Evolutionary conservation across 2,329 filamentous ascomycete species (phyloP).

Genomic region (Fusarium zealandicum): DNA sequence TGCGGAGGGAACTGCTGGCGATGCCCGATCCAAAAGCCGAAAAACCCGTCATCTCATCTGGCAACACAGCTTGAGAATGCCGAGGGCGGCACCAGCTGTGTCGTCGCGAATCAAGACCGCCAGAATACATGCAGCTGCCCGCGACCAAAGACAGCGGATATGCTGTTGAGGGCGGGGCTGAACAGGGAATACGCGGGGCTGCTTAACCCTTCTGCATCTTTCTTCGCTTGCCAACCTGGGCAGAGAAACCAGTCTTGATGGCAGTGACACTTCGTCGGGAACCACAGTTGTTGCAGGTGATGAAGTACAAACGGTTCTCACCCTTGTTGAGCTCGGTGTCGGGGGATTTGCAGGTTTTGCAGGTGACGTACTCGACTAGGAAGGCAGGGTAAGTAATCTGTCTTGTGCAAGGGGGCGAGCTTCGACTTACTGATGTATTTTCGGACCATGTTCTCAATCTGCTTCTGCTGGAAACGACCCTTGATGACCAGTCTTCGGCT

Average conservation of each 20-base stretch:
- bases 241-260: conserved; percentile 99
- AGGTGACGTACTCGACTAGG: conserved; percentile 93
- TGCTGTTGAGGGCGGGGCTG: conserved; percentile 5
- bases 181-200: conserved; percentile 15
- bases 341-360: conserved; percentile 95
- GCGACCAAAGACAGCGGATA: conserved; percentile 13
- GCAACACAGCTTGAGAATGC: conserved; percentile 6
- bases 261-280: conserved; percentile 89
- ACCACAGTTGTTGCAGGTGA: conserved; percentile 88
- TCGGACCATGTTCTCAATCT: conserved; percentile 95
- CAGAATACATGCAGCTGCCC: conserved; percentile 15
- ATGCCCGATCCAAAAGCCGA: conserved; percentile 32
- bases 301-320: conserved; percentile 98
- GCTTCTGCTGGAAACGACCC: conserved; percentile 99
- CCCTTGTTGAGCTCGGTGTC: conserved; percentile 98
- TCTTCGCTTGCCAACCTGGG: conserved; percentile 98
- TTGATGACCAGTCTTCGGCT: conserved; percentile 95
- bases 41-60: conserved; percentile 28
- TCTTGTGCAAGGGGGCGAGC: neutral
- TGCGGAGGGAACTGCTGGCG: conserved; percentile 20
- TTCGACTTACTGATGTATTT: conserved; percentile 85
- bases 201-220: conserved; percentile 80
- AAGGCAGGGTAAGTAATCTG: conserved; percentile 40
- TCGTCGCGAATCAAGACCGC: conserved; percentile 16
- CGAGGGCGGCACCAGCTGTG: conserved; percentile 8